Conservation (phyloP, 257 asterid species). For the Cynanchum wilfordii region DNA sequence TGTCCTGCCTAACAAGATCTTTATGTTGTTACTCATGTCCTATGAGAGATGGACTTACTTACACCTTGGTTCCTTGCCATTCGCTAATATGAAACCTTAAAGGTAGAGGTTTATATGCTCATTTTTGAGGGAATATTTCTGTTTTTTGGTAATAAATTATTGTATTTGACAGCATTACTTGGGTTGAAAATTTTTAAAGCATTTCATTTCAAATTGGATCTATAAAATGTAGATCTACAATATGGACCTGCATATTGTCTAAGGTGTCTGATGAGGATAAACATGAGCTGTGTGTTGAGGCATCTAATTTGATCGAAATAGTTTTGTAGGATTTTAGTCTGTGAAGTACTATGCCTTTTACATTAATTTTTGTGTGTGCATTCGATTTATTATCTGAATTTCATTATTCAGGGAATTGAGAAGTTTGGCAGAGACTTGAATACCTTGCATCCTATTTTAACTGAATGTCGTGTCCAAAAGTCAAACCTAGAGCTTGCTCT, state of each 20-base stretch:
- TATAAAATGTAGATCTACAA: background rate
- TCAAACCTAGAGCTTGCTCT: constrained; percentile 68
- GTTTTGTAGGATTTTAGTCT: background rate
- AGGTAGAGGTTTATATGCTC: background rate
- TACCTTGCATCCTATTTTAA: constrained; percentile 78
- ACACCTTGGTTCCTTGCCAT: background rate
- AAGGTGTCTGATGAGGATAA: background rate
- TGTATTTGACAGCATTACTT: background rate
- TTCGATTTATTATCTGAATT: constrained; percentile 8
- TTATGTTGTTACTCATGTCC: background rate
- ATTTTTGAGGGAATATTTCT: background rate
- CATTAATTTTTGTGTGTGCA: background rate
- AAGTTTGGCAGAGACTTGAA: constrained; percentile 55
- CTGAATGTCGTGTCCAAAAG: constrained; percentile 93
- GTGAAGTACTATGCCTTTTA: background rate
- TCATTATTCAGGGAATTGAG: constrained; percentile 65
- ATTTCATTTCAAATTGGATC: background rate
- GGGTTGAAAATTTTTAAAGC: background rate
- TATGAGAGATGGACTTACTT: background rate
- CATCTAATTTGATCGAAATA: background rate
- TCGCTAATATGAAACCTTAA: constrained; percentile 1
- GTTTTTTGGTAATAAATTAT: background rate
- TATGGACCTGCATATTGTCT: background rate
- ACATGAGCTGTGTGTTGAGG: background rate
- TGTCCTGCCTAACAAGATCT: background rate